Evolutionary conservation across 2,329 filamentous ascomycete species (phyloP), one percentile per base, ranked within the genome.

Genomic region (Cytospora chrysosperma): DNA sequence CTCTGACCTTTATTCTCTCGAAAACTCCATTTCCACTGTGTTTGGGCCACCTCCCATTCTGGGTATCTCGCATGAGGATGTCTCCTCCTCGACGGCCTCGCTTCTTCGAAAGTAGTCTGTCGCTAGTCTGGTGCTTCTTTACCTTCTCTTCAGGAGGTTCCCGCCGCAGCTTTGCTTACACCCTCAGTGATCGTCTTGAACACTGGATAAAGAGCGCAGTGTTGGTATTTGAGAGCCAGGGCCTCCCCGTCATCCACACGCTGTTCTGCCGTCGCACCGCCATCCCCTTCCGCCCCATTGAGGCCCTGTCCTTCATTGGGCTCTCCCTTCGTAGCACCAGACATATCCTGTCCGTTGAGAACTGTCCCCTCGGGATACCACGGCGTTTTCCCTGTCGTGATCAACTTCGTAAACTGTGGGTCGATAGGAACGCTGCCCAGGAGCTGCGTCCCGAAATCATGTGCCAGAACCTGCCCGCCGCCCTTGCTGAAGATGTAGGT

Each of bases 401-500:
- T 86, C 71, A 99, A 77, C 68, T 89, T 85, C 54, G 95, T 90
- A 74, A 98, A 97, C 71, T 93, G 91, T 24, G 93, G 91, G 77
- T 99, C 95, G 72, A 99, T 93, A 1, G 95, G 95, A 43, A 98
- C 88, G 30, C 87, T 88, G 2, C 93, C 95, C 59, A 98, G 76
- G 71, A 97, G 98, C 19, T 85, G 86, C 40, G 98, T 91, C 0
- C 81, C 81, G 73, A 96, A 95, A 69, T 98, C 93, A 55, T 85
- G 79, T 8, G 94, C 93, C 93, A 99, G 97, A 27, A 90, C 84
- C 74, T 91, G 82, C 9, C 95, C 95, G 4, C 95, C 95, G 4
- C 95, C 95, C 61, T 91, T 93, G 58, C 89, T 92, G 75, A 99
- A 99, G 58, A 98, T 85, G 76, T 98, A 92, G 59, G 92, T 97